phyloP scores from a whole-genome alignment of 345 rosid species.

The Eucalyptus sp. region DNA sequence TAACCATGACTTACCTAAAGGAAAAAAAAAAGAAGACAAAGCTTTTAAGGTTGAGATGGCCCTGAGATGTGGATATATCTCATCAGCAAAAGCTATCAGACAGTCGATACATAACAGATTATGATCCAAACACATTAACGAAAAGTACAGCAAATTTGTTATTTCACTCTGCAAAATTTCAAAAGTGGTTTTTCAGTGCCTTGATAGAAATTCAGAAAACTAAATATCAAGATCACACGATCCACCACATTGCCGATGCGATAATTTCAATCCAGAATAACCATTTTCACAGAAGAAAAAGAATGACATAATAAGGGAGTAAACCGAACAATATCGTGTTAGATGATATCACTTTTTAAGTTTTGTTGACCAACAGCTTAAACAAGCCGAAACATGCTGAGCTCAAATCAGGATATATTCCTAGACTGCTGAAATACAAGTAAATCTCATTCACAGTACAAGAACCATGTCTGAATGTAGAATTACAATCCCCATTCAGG shows the following conservation, averaged over 20 bases:
- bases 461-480: not conserved
- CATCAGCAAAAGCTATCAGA: not conserved
- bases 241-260: not conserved
- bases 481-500: not conserved
- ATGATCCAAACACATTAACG: not conserved
- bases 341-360: not conserved
- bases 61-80: not conserved
- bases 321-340: not conserved
- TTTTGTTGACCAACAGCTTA: not conserved
- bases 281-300: not conserved
- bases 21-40: not conserved
- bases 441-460: not conserved
- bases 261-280: not conserved
- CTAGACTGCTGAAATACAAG: not conserved
- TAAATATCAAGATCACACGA: not conserved
- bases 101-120: not conserved
- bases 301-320: not conserved
- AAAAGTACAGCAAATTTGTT: not conserved
- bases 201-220: not conserved
- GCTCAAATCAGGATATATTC: not conserved
- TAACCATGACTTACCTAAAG: slow-evolving; percentile 31
- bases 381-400: not conserved
- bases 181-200: not conserved
- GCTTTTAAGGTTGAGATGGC: not conserved
- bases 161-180: not conserved